These are phyloP conservation scores for Eucalyptus marginata DNA, from an alignment of 345 rosid genomes.

Conservation along the genomic window DNA sequence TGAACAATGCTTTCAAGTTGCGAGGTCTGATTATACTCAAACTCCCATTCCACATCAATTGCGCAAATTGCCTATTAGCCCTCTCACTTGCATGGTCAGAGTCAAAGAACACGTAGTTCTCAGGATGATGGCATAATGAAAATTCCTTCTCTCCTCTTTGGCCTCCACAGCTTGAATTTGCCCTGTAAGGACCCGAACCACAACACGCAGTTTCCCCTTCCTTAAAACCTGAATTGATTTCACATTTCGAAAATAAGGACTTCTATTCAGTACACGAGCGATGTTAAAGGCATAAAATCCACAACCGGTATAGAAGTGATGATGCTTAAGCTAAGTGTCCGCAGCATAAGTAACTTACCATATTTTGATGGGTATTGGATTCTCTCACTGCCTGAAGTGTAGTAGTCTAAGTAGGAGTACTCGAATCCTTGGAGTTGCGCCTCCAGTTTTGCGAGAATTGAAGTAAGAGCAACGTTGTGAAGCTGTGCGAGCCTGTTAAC, in stretches of 20 bases:
- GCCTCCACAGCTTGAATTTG: background rate
- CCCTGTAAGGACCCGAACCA: background rate
- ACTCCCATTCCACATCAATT: constrained; percentile 23
- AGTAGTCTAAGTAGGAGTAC: constrained; percentile 10
- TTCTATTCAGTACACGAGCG: background rate
- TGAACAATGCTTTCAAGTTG: constrained; percentile 4
- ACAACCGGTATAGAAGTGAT: background rate
- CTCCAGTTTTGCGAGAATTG: background rate
- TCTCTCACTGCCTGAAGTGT: constrained; percentile 2
- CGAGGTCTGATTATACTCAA: background rate
- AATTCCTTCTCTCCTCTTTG: background rate
- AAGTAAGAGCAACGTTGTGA: constrained; percentile 11
- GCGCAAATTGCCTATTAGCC: constrained; percentile 12
- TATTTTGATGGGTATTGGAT: constrained; percentile 17
- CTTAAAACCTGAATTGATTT: background rate
- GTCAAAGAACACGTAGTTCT: constrained; percentile 25
- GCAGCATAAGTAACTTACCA: constrained; percentile 1
- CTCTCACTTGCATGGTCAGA: constrained; percentile 11
- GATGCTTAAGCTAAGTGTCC: background rate
- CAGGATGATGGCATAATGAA: constrained; percentile 2
- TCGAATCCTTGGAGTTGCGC: constrained; percentile 13
- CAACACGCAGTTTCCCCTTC: background rate
- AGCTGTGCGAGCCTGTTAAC: background rate
- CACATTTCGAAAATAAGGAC: background rate
- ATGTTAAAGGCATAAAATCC: background rate